Percentiles rank a stretch among this genome's conserved stretches.
phyloP scores from a whole-genome alignment of 2,329 filamentous ascomycete genomes.

The Xylariales sp. region DNA sequence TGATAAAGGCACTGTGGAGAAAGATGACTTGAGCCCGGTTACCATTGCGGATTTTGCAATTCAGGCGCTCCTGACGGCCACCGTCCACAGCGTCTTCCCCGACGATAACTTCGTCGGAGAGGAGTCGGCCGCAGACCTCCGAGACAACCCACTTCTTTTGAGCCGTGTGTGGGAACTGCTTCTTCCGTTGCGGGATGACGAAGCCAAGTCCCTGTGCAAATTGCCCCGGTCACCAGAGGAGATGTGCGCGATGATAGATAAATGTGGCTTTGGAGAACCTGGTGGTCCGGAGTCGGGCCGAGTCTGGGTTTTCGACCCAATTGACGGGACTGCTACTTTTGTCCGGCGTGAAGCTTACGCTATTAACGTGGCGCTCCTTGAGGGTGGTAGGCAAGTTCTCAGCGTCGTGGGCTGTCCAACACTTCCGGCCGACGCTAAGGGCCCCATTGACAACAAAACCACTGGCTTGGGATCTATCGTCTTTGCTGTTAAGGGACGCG shows the following conservation, averaged over 20 bases:
- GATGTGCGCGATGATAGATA: constrained; percentile 66
- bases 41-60: constrained; percentile 71
- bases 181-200: constrained; percentile 46
- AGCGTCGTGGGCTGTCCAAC: constrained; percentile 63
- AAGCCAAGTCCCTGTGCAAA: constrained; percentile 44
- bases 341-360: constrained; percentile 66
- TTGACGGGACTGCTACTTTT: constrained; percentile 70
- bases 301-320: constrained; percentile 70
- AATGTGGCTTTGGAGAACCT: constrained; percentile 58
- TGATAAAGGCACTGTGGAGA: constrained; percentile 64
- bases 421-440: constrained; percentile 54
- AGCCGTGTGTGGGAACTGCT: constrained; percentile 62
- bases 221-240: constrained; percentile 56
- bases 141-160: constrained; percentile 56
- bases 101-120: constrained; percentile 65
- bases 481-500: constrained; percentile 62
- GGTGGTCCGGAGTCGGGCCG: constrained; percentile 51
- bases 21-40: constrained; percentile 67
- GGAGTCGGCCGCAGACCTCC: constrained; percentile 62
- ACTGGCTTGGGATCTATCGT: constrained; percentile 60
- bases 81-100: constrained; percentile 63
- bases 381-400: constrained; percentile 62
- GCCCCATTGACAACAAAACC: constrained; percentile 59
- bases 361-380: constrained; percentile 66
- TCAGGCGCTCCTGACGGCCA: constrained; percentile 65